phyloP scores from a whole-genome alignment of 176 grass and related monocot species.

The Melocanna baccifera region DNA sequence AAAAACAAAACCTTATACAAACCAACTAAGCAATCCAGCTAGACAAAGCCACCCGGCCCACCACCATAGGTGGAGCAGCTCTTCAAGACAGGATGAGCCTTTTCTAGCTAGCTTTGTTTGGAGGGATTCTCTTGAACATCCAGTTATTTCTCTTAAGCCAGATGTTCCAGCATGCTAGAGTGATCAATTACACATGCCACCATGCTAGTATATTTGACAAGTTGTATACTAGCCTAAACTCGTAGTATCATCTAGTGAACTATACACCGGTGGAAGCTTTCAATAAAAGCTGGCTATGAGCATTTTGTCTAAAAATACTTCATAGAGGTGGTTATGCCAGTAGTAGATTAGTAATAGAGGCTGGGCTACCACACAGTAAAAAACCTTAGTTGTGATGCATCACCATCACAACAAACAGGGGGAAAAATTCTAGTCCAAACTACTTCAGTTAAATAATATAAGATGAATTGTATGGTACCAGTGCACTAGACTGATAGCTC shows the following conservation, averaged over 20 bases:
- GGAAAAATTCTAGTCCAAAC: background rate
- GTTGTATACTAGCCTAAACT: background rate
- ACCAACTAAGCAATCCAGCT: background rate
- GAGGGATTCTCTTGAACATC: background rate
- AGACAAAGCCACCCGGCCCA: background rate
- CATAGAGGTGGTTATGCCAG: background rate
- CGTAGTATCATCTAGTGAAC: background rate
- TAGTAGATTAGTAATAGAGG: background rate
- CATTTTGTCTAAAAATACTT: constrained; percentile 18
- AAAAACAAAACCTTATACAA: background rate
- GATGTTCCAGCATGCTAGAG: background rate
- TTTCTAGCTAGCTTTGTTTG: background rate
- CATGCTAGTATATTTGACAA: background rate
- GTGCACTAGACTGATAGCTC: background rate
- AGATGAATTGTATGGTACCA: background rate
- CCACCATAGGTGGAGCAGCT: background rate
- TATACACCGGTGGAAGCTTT: background rate
- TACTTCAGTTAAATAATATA: background rate
- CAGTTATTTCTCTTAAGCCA: background rate
- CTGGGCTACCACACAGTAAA: background rate
- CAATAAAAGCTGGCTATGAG: background rate
- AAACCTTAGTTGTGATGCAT: background rate
- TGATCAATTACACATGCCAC: background rate
- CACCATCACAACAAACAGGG: background rate
- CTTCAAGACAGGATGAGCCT: background rate